Evolutionary conservation across 1,139 yeast genomes (phyloP).

Genomic region (Ogataea hybrid): DNA sequence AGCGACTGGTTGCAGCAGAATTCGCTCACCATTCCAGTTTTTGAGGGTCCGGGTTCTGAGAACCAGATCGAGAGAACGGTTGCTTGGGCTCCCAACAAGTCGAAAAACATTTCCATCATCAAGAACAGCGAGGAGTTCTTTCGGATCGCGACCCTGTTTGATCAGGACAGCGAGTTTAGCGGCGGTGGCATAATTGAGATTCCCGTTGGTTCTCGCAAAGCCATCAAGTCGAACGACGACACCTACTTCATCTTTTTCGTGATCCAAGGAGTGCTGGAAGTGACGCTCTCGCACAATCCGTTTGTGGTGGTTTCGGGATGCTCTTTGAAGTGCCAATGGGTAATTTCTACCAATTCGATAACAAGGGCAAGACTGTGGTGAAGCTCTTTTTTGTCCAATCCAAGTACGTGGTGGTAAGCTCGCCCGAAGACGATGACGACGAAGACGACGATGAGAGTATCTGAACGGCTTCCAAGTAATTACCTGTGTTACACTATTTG

Average conservation of each 20-base stretch:
- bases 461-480: constrained; percentile 2
- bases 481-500: constrained; percentile 6
- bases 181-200: constrained; percentile 78
- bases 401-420: constrained; percentile 35
- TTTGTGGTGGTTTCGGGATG: constrained; percentile 74
- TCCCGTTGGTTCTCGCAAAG: constrained; percentile 64
- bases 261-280: constrained; percentile 67
- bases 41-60: constrained; percentile 51
- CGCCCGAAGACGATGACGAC: constrained; percentile 26
- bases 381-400: constrained; percentile 78
- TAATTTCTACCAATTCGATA: constrained; percentile 63
- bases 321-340: constrained; percentile 81
- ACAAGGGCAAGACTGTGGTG: constrained; percentile 56
- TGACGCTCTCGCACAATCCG: constrained; percentile 54
- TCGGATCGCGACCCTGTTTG: constrained; percentile 65
- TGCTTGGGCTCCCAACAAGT: constrained; percentile 70
- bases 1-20: constrained; percentile 57
- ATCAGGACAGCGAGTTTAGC: constrained; percentile 60
- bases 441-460: constrained; percentile 22
- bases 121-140: constrained; percentile 53
- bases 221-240: constrained; percentile 60
- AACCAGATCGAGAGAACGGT: constrained; percentile 45
- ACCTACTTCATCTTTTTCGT: constrained; percentile 76
- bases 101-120: constrained; percentile 44
- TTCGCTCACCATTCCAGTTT: constrained; percentile 47